Evolutionary conservation across 1,139 yeast species (phyloP).

Genomic region (Debaryomyces nepalensis): DNA sequence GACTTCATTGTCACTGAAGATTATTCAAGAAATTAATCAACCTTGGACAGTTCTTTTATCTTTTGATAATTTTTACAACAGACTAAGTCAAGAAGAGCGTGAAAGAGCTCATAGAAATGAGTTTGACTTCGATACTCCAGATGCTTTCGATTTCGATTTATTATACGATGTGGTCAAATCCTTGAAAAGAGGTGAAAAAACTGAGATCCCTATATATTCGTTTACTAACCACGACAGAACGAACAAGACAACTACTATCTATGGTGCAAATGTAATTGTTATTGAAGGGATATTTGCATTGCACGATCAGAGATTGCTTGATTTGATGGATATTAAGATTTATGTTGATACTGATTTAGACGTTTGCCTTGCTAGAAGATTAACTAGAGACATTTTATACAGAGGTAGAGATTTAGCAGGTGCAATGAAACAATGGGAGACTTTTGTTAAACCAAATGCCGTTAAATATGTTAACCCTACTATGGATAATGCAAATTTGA

Average conservation of each 20-base stretch:
- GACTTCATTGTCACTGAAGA: constrained; percentile 85
- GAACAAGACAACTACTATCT: constrained; percentile 70
- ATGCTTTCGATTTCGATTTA: constrained; percentile 77
- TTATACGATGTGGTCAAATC: constrained; percentile 65
- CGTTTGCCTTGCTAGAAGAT: constrained; percentile 84
- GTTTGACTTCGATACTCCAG: constrained; percentile 87
- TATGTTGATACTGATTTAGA: constrained; percentile 95
- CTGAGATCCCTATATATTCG: constrained; percentile 85
- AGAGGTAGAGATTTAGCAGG: constrained; percentile 86
- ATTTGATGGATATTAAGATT: constrained; percentile 81
- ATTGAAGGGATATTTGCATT: constrained; percentile 91
- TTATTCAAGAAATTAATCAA: constrained; percentile 78
- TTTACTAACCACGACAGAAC: constrained; percentile 77
- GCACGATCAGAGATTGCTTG: constrained; percentile 69
- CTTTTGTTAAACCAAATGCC: constrained; percentile 91
- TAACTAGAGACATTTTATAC: constrained; percentile 82
- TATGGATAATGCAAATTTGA: constrained; percentile 78
- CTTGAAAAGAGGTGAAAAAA: constrained; percentile 59
- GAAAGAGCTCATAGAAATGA: constrained; percentile 64
- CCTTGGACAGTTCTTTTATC: constrained; percentile 97
- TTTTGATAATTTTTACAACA: constrained; percentile 87
- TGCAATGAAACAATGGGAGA: constrained; percentile 86
- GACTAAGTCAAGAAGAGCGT: constrained; percentile 65
- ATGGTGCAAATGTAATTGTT: constrained; percentile 93
- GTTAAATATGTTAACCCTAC: constrained; percentile 78